Evolutionary conservation across 2,329 filamentous ascomycete genomes (phyloP), one percentile per base, ranked within the genome.

Genomic region (Acrocalymma vagum): DNA sequence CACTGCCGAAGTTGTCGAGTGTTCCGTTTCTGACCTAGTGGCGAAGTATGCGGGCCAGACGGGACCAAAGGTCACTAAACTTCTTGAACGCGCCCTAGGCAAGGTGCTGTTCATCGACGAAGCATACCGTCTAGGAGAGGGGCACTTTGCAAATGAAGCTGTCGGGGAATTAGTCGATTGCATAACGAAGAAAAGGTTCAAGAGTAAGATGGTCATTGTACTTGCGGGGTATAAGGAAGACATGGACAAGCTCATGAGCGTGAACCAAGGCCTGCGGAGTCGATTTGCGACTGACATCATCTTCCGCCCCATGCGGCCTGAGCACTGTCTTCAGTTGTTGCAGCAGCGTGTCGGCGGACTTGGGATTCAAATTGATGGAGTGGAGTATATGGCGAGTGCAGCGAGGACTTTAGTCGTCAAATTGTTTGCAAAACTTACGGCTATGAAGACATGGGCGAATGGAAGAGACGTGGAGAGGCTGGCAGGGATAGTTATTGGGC

Each of bases 41-140:
- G 86, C 80, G 0, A 71, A 84, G 44, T 89, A 81, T 44, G 52
- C 87, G 0, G 86, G 86, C 0, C 84, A 88, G 0, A 88, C 85
- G 0, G 83, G 82, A 0, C 84, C 83, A 0, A 86, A 87, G 43
- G 81, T 83, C 0, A 71, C 74, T 5, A 69, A 77, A n/a, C 61
- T 78, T 1, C 66, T 88, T 0, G 80, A 86, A 34, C 77, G 72
- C 16, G 79, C 78, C 0, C 72, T 87, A 0, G 85, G 86, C 0
- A 78, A 76, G 14, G 82, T 89, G 0, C 72, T 89, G 0, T 83
- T 88, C 40, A 76, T 89, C 5, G 86, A 89, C 43, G 84, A 88
- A 55, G 85, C 85, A 0, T 88, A 88, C 50, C 75, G 84, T 0
- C 74, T 88, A 2, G 70, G 66, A 0, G 74, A 78, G 1, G 79